Conservation (phyloP, 2,329 filamentous ascomycete species). For the Thyridium curvatum region DNA sequence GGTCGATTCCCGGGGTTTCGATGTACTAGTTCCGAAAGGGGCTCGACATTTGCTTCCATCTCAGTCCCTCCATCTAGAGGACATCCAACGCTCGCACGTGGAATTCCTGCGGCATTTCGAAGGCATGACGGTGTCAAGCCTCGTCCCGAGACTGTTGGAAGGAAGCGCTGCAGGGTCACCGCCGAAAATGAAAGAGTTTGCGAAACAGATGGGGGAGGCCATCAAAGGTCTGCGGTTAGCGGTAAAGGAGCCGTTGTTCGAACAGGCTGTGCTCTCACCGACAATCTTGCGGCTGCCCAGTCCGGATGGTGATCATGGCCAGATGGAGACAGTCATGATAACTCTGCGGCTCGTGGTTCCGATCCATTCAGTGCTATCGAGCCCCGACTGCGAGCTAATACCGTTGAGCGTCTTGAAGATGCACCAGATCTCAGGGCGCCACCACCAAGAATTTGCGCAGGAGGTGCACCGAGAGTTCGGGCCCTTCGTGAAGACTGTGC, state of each 20-base stretch:
- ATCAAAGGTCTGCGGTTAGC: constrained; percentile 32
- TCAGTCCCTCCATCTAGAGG: constrained; percentile 43
- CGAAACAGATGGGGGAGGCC: constrained; percentile 34
- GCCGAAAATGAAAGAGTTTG: constrained; percentile 35
- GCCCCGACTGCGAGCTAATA: constrained; percentile 37
- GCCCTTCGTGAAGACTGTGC: constrained; percentile 5
- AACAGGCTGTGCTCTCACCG: constrained; percentile 37
- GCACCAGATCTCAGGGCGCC: constrained; percentile 8
- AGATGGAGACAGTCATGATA: constrained; percentile 18
- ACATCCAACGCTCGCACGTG: constrained; percentile 48
- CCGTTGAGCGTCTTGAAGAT: constrained; percentile 46
- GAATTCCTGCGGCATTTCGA: constrained; percentile 47
- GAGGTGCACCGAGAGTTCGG: constrained; percentile 7
- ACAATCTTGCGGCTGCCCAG: constrained; percentile 32
- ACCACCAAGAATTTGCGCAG: constrained; percentile 6
- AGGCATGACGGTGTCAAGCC: constrained; percentile 29
- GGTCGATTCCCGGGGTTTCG: constrained; percentile 49
- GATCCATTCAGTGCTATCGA: constrained; percentile 36
- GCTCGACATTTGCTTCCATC: constrained; percentile 56
- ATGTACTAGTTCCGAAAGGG: constrained; percentile 53
- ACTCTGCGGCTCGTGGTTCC: constrained; percentile 42
- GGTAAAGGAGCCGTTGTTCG: constrained; percentile 37
- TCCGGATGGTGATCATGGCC: constrained; percentile 13
- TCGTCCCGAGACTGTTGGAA: constrained; percentile 31
- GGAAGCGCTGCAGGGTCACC: constrained; percentile 27